Percentiles rank a stretch among this genome's conserved stretches.
phyloP scores from a whole-genome alignment of 164 flowering plant species.

The Platanus orientalis region DNA sequence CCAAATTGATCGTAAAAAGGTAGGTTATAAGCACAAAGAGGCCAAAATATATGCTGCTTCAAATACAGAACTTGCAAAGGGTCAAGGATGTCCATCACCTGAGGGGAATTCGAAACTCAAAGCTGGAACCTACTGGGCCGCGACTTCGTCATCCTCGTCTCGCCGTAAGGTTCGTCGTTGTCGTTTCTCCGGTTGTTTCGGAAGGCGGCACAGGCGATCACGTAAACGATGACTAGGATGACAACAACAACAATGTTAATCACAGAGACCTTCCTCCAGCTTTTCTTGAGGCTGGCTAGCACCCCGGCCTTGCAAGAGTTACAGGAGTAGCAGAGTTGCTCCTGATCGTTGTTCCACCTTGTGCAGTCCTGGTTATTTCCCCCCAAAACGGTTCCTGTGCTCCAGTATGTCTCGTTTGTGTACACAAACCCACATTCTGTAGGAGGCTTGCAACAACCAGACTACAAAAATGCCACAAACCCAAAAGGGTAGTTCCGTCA shows the following conservation, averaged over 20 bases:
- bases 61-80: too few species aligned
- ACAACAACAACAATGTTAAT: conserved; percentile 68
- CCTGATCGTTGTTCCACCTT: conserved; percentile 75
- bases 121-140: too few species aligned
- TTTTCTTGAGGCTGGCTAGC: conserved; percentile 70
- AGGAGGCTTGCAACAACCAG: conserved; percentile 98
- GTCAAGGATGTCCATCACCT: too few species aligned
- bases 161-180: too few species aligned
- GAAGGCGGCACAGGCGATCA: conserved; percentile 68
- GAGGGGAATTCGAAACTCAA: too few species aligned
- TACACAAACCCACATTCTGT: conserved; percentile 64
- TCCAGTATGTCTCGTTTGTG: conserved; percentile 72
- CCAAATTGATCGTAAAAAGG: too few species aligned
- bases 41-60: too few species aligned
- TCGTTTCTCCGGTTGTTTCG: too few species aligned
- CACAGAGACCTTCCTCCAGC: conserved; percentile 91
- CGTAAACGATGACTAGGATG: conserved; percentile 64
- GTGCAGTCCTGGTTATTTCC: conserved; percentile 43
- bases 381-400: conserved; percentile 25
- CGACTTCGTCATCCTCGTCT: too few species aligned
- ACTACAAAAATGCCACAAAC: conserved; percentile 52
- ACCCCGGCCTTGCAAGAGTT: conserved; percentile 93
- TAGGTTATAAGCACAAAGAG: too few species aligned
- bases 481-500: too few species aligned
- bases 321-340: conserved; percentile 63